Base-by-base conservation (phyloP, 148 eudicot species). In the Fagopyrum homotropicum region DNA sequence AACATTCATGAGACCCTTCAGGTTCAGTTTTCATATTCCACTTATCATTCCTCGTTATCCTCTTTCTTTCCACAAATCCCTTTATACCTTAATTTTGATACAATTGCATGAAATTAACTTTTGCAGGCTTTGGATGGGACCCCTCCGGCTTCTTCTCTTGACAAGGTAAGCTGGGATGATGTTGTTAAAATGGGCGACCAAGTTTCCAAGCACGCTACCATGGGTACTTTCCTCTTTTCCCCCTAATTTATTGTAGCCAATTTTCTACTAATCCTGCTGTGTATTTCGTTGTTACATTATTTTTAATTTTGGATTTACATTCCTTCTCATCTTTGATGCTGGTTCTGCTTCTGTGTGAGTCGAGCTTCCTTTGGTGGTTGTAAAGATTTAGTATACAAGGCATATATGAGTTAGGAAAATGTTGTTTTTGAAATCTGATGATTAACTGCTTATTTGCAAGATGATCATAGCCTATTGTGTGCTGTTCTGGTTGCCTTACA, bases 151-250 rank as follows among this genome's bases (percentile, higher is more conserved):
- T 89, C 95, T 45, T 61, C 71, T 35, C 85, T 84, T 78, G 79
- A 77, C 4, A 93, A 91, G 82, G 87, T 90, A 10, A 75, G 80
- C 73, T 93, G 97, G 98, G 85, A 85, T 73, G 91, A 93, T 40
- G 95, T 87, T 7, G 73, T 90, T 78, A 85, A 88, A 52, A 73
- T 89, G 83, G 90, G 90, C 1, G 97, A 93, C 75, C 95, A 88
- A 72, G 81, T 93, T 75, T 90, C 91, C 84, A 93, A 91, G 78
- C 90, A 89, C 75, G 96, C 97, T 69, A 93, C 97, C 70, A 83
- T 81, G 59, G 94, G 97, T 93, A 82, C 48, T 26, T 49, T 35
- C 57, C 17, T 3, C 35, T 43, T 43, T 68, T 55, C 55, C 60
- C 63, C 60, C 61, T 64, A n/a, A 47, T 45, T 17, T 72, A 14